Evolutionary conservation across 805 yeast genomes (phyloP), one percentile per base, ranked within the genome.

Genomic region (Yarrowia yakushimensis): DNA sequence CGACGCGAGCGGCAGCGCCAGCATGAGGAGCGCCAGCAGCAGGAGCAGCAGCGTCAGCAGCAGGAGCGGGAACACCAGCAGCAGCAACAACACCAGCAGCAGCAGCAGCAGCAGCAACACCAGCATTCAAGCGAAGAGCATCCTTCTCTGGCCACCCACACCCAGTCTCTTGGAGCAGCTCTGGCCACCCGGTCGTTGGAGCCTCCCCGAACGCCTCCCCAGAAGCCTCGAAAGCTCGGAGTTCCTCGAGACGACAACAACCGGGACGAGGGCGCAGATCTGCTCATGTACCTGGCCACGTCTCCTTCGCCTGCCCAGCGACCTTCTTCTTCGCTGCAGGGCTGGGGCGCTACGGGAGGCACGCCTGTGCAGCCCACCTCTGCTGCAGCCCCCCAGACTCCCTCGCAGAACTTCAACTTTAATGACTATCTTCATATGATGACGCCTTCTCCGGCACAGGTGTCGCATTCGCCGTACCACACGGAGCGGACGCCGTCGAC

Each of bases 371-470:
- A 59, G 43, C 27, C 43, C 17, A 4, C 67, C 13, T 66, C 54
- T 11, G 30, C 57, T 5, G 55, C 18, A 4, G 65, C 77, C 65
- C 69, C 76, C 39, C 69, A 71, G 65, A 67, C 76, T 41, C 72
- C 79, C 30, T 71, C 77, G 23, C 77, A 75, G 23, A 75, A 71
- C 52, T 88, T 89, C 76, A 88, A 89, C 72, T 83, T 89, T 85
- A 85, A 84, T 70, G 96, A 89, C 71, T 89, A 88, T 71, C 87
- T 90, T 37, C 87, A 89, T 70, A 79, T 87, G 66, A 85, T 86
- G 70, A 85, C 92, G 1, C 94, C 94, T 15, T 70, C 73, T 1
- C 74, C 74, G 4, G 73, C 72, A 4, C 70, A 67, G 57, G 62
- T 41, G 46, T 25, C 61, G 45, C 41, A 57, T 13, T 41, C 45